A percentile compares a stretch with the other conserved stretches of the same genome.
Conservation (phyloP, 768 basidiomycete species). For the Punctularia strigosozonata region DNA sequence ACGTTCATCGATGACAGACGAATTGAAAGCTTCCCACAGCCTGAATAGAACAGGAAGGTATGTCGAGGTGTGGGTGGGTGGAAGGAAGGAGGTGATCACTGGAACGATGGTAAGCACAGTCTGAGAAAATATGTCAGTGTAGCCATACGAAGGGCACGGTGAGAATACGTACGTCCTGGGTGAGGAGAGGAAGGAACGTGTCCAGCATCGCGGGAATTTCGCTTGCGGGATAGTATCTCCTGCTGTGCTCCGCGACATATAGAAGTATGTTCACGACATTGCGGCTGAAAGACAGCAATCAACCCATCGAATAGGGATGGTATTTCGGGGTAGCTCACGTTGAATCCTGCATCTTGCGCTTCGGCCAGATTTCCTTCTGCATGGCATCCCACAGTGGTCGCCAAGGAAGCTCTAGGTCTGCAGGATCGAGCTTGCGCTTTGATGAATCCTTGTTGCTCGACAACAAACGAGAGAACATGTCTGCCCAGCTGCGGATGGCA, state of each 20-base stretch:
- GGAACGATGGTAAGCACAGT: constrained; percentile 61
- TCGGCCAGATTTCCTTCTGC: constrained; percentile 67
- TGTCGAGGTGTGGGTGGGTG: constrained; percentile 48
- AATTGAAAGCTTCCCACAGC: constrained; percentile 73
- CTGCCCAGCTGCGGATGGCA: constrained; percentile 62
- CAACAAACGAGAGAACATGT: constrained; percentile 64
- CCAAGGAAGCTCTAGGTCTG: constrained; percentile 66
- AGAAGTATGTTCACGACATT: constrained; percentile 62
- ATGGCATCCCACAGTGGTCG: constrained; percentile 63
- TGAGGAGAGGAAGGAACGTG: constrained; percentile 59
- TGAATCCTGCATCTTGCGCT: constrained; percentile 45
- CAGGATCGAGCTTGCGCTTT: constrained; percentile 52
- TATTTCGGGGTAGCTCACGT: constrained; percentile 28
- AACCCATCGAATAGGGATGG: constrained; percentile 1
- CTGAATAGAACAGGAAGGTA: constrained; percentile 66
- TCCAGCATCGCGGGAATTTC: constrained; percentile 64
- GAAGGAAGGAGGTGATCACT: constrained; percentile 68
- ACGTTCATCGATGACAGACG: constrained; percentile 61
- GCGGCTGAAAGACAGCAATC: constrained; percentile 24
- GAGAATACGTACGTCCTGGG: constrained; percentile 53
- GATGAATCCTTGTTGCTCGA: constrained; percentile 52
- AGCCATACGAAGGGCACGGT: too few relatives aligned
- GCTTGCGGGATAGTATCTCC: constrained; percentile 50
- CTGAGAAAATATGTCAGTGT: constrained; percentile 21
- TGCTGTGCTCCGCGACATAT: constrained; percentile 63